A percentile compares a stretch with the other conserved stretches of the same genome.
These are phyloP conservation scores for Serendipita sp. DNA, from an alignment of 1,284 basidiomycete species.

Conservation along the genomic window DNA sequence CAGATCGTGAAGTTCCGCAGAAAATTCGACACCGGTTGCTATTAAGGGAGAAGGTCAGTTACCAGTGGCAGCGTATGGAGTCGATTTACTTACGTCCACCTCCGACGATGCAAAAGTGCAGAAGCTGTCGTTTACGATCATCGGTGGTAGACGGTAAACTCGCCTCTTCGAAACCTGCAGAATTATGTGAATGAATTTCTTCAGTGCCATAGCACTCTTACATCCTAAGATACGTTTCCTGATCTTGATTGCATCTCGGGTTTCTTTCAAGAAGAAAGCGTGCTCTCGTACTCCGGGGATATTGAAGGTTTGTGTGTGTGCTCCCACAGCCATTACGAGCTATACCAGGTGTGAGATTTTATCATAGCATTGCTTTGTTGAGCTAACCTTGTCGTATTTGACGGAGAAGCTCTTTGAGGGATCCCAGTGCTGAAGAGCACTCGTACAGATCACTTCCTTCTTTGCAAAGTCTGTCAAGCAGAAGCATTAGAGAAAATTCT, in stretches of 20 bases:
- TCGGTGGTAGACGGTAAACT: conserved; percentile 56
- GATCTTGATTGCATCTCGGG: conserved; percentile 69
- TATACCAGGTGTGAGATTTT: conserved; percentile 19
- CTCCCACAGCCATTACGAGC: conserved; percentile 71
- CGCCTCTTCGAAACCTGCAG: conserved; percentile 61
- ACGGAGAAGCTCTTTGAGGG: neutral
- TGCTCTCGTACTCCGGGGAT: conserved; percentile 61
- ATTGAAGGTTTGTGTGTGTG: conserved; percentile 66
- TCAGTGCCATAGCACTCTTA: conserved; percentile 20
- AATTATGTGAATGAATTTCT: conserved; percentile 7
- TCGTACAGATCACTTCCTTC: conserved; percentile 27
- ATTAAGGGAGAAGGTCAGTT: neutral
- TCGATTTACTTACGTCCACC: conserved; percentile 51
- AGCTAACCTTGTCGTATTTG: neutral
- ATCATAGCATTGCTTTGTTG: conserved; percentile 6
- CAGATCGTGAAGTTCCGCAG: conserved; percentile 77
- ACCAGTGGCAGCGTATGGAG: neutral
- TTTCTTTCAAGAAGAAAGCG: conserved; percentile 71
- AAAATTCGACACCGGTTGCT: conserved; percentile 59
- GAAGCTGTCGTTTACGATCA: conserved; percentile 46
- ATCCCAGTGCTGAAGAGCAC: neutral
- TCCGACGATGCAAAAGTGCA: conserved; percentile 74
- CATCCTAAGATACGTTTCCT: conserved; percentile 62
- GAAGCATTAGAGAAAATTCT: conserved; percentile 10
- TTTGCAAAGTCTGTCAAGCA: conserved; percentile 37